These are phyloP conservation scores for Magnusiomyces magnusii DNA, from an alignment of 1,139 yeast species.

Conservation along the genomic window DNA sequence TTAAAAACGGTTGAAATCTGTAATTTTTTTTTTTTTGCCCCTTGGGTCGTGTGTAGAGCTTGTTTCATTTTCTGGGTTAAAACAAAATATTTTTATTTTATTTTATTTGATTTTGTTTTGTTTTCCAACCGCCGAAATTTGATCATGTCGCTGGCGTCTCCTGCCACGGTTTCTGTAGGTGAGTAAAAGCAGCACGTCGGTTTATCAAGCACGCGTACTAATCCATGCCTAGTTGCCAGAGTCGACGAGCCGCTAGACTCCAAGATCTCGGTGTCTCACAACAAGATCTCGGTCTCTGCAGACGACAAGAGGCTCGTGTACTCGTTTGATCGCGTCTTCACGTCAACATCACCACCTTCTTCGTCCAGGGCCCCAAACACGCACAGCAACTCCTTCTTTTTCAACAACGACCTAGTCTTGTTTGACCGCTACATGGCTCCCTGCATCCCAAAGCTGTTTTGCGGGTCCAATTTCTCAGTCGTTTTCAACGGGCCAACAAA, in stretches of 20 bases:
- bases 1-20: too few species aligned
- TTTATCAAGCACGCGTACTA: too few species aligned
- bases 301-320: background rate
- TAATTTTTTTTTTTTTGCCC: too few species aligned
- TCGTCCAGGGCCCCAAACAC: background rate
- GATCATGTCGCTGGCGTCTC: background rate
- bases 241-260: background rate
- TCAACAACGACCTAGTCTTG: background rate
- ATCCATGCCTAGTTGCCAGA: background rate
- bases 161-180: background rate
- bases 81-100: background rate
- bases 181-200: too few species aligned
- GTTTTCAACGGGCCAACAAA: background rate
- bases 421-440: background rate
- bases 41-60: too few species aligned
- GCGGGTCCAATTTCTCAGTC: background rate
- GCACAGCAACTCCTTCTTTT: background rate
- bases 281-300: background rate
- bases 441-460: background rate
- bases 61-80: background rate
- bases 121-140: background rate
- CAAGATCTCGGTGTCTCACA: background rate
- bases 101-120: too few species aligned
- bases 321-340: background rate
- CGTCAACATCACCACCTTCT: background rate